Conservation (phyloP, 805 yeast genomes). For the Metschnikowia cerradonensis region DNA sequence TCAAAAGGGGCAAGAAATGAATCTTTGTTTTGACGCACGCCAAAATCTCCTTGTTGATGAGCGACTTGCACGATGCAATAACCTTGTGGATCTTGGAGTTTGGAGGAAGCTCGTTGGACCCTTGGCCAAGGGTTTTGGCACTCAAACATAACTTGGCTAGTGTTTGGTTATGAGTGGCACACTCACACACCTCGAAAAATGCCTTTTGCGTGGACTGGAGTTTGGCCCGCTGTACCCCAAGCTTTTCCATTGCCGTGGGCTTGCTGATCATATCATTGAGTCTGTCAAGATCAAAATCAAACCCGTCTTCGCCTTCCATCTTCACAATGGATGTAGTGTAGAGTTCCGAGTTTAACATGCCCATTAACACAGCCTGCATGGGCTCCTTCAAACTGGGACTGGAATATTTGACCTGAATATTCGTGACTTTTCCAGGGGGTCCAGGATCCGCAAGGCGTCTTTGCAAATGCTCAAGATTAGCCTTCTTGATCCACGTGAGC, state of each 20-base stretch:
- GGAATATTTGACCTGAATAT: not conserved
- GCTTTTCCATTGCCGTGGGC: slow-evolving; percentile 36
- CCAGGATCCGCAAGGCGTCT: not conserved
- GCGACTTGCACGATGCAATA: slow-evolving; percentile 13
- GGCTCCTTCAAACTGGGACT: not conserved
- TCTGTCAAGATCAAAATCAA: slow-evolving; percentile 12
- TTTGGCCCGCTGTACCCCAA: slow-evolving; percentile 39
- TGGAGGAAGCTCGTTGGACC: slow-evolving; percentile 15
- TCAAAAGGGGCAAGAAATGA: slow-evolving; percentile 25
- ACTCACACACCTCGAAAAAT: slow-evolving; percentile 50
- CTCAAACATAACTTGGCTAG: slow-evolving; percentile 19
- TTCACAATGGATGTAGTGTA: slow-evolving; percentile 2
- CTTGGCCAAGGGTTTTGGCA: slow-evolving; percentile 14
- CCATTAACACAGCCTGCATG: not conserved
- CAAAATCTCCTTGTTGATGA: slow-evolving; percentile 12
- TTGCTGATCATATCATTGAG: slow-evolving; percentile 22
- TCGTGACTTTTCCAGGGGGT: not conserved
- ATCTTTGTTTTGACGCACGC: slow-evolving; percentile 19
- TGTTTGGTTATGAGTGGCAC: slow-evolving; percentile 28
- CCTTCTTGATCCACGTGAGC: slow-evolving; percentile 11
- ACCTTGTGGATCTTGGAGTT: slow-evolving; percentile 14
- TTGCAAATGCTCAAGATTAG: slow-evolving; percentile 8
- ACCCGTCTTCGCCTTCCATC: slow-evolving; percentile 8
- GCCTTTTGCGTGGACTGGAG: slow-evolving; percentile 37
- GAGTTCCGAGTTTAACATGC: not conserved